Evolutionary conservation across 106 monocot genomes (phyloP), one percentile per base, ranked within the genome.

Genomic region (Iris macrosiphon): DNA sequence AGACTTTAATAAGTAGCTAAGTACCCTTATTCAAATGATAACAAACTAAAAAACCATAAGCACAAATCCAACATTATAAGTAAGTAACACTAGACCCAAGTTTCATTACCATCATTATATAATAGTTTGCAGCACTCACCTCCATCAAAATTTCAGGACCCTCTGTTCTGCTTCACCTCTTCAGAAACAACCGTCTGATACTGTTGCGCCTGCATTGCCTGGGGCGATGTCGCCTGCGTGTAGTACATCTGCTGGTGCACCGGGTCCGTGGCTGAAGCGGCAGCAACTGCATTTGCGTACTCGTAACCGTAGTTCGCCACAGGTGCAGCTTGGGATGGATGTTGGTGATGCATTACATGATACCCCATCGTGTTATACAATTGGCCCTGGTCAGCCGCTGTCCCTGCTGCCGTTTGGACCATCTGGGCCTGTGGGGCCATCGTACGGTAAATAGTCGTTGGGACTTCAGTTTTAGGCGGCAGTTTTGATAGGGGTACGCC

Each of bases 261-360:
- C 15, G 35, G 21, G 22, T 37, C 38, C n/a, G n/a, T n/a, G 12
- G 14, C 30, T 1, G 24, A 10, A 55, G 59, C 6, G 67, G 76
- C 64, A 0, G 27, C 22, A 31, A 25, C 55, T 8, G 34, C 32
- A 57, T 38, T 55, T 3, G 26, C 4, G 14, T 51, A 60, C 19
- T 37, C 70, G 24, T 44, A 61, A 6, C 52, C 70, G 12, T 31
- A 58, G 16, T 49, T 56, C 4, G 33, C 56, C 19, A 57, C 48
- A 10, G 39, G 18, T 14, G 35, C 42, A 11, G 64, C 20, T 30
- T 75, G 85, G 21, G 72, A 72, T 0, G 59, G 62, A 7, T 75
- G 80, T 15, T 83, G 83, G 2, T 71, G 83, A 48, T 6, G 53
- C 77, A 84, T 65, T 2, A 74, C 49, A 50, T 77, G 87, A 44